Evolutionary conservation across 2,329 filamentous ascomycete genomes (phyloP).

Genomic region (Achaetomium macrosporum): DNA sequence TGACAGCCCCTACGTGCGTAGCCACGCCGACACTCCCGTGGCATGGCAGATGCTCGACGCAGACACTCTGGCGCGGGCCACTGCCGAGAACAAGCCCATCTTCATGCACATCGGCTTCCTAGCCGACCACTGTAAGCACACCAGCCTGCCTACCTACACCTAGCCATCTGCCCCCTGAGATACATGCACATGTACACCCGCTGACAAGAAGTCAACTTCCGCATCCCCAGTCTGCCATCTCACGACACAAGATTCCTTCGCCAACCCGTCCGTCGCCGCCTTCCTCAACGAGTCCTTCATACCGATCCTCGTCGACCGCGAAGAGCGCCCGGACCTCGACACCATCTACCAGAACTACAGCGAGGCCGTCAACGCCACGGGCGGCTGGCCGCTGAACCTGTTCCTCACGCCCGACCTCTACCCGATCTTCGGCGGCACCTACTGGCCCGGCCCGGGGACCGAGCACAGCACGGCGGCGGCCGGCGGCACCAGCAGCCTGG

Average conservation of each 20-base stretch:
- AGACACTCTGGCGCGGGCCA: conserved; percentile 70
- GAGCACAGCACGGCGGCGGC: conserved; percentile 38
- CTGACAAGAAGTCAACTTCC: too few relatives aligned
- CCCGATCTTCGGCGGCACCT: conserved; percentile 92
- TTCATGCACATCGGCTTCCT: conserved; percentile 94
- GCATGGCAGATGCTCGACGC: conserved; percentile 86
- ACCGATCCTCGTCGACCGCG: conserved; percentile 86
- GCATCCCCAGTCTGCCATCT: conserved; percentile 67
- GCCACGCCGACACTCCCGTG: conserved; percentile 74
- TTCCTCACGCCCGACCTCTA: conserved; percentile 91
- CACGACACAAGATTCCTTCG: conserved; percentile 89
- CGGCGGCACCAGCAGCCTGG: not conserved
- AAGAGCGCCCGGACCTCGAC: conserved; percentile 90
- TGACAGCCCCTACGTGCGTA: conserved; percentile 56
- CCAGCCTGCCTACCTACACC: not conserved
- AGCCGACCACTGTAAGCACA: conserved; percentile 77
- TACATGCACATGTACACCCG: not conserved
- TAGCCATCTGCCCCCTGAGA: not conserved
- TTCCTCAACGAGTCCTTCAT: conserved; percentile 84
- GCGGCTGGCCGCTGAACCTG: conserved; percentile 94
- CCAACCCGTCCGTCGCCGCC: conserved; percentile 70
- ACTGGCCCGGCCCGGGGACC: conserved; percentile 79
- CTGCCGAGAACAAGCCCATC: conserved; percentile 76
- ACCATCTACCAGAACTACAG: conserved; percentile 98
- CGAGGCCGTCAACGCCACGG: conserved; percentile 81